phyloP scores from a whole-genome alignment of 257 asterid species.

The Capsicum rhomboideum region DNA sequence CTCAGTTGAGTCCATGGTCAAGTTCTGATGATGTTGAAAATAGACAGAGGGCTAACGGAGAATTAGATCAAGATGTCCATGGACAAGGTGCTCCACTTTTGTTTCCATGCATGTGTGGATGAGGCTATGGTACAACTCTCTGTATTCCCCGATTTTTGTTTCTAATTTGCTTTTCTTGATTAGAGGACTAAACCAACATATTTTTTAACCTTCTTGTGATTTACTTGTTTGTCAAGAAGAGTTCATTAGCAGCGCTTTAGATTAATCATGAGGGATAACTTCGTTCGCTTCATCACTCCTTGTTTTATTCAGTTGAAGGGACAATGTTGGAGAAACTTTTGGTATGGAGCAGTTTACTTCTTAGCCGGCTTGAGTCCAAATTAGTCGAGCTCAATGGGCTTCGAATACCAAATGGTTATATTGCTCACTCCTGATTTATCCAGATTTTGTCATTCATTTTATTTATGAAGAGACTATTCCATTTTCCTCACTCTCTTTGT shows the following conservation, averaged over 20 bases:
- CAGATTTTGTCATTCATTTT: neutral
- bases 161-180: neutral
- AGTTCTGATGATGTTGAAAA: slow-evolving; percentile 14
- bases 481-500: neutral
- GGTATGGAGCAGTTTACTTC: neutral
- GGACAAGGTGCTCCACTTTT: slow-evolving; percentile 20
- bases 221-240: neutral
- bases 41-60: neutral
- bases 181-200: neutral
- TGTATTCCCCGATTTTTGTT: neutral
- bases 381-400: neutral
- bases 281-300: neutral
- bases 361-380: neutral
- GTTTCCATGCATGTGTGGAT: slow-evolving; percentile 41
- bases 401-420: neutral
- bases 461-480: neutral
- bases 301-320: neutral
- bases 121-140: neutral
- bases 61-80: slow-evolving; percentile 6
- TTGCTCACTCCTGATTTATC: neutral
- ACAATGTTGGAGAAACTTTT: neutral
- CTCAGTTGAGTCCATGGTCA: slow-evolving; percentile 19
- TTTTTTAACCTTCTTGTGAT: neutral
- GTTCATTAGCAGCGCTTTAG: neutral
- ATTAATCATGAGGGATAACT: neutral